These are phyloP conservation scores for Bipolaris victoriae DNA, from an alignment of 2,329 filamentous ascomycete genomes.

Conservation along the genomic window DNA sequence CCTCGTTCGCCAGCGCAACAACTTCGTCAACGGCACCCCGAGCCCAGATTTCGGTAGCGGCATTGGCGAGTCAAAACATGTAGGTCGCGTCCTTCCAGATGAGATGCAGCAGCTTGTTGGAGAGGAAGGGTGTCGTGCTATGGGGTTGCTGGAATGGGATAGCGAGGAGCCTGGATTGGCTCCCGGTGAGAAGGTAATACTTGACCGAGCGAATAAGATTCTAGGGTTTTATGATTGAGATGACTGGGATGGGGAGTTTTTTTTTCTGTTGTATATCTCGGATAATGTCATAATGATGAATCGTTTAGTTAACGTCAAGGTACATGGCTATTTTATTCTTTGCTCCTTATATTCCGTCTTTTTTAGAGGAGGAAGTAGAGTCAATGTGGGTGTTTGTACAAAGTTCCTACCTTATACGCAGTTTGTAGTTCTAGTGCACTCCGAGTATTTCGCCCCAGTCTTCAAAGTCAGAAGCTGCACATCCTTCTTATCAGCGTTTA, in stretches of 20 bases:
- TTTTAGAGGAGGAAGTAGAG: too few species aligned
- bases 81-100: constrained; percentile 50
- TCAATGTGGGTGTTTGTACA: too few species aligned
- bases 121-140: constrained; percentile 59
- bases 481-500: too few species aligned
- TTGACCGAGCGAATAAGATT: constrained; percentile 61
- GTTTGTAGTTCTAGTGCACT: too few species aligned
- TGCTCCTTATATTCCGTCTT: too few species aligned
- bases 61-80: constrained; percentile 64
- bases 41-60: constrained; percentile 62
- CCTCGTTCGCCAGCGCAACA: constrained; percentile 71
- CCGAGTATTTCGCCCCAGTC: too few species aligned
- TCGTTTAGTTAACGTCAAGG: too few species aligned
- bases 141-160: constrained; percentile 62
- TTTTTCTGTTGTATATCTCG: too few species aligned
- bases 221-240: constrained; percentile 54
- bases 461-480: too few species aligned
- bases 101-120: constrained; percentile 51
- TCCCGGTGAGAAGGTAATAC: constrained; percentile 58
- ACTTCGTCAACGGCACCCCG: constrained; percentile 67
- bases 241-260: not conserved
- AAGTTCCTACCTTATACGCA: too few species aligned
- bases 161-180: constrained; percentile 55
- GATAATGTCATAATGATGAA: too few species aligned
- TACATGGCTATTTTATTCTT: too few species aligned